Conservation (phyloP, 306 rosid genomes). For the Begonia peltatifolia region DNA sequence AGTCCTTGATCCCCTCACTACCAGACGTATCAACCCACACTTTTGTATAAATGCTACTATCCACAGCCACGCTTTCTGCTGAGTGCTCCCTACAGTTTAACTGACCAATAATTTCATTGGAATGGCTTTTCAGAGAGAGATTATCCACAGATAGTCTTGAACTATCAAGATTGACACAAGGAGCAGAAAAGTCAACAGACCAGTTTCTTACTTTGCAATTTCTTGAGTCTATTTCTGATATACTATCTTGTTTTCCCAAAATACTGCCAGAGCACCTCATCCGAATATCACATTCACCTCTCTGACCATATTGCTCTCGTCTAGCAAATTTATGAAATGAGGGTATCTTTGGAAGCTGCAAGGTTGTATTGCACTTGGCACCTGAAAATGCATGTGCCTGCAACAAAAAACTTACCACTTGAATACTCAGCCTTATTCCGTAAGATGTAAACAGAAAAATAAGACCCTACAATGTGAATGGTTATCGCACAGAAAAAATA, state of each 20-base stretch:
- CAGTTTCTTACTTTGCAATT: conserved; percentile 93
- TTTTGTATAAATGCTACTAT: conserved; percentile 80
- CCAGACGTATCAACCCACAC: conserved; percentile 97
- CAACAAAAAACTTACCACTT: conserved; percentile 17
- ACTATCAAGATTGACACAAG: conserved; percentile 71
- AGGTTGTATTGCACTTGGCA: conserved; percentile 47
- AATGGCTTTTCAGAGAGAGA: conserved; percentile 85
- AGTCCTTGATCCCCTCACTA: conserved; percentile 70
- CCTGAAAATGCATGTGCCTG: conserved; percentile 97
- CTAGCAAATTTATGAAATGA: conserved; percentile 93
- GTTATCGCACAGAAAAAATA: too few relatives aligned
- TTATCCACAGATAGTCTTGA: conserved; percentile 67
- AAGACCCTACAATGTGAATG: too few relatives aligned
- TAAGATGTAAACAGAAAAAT: too few relatives aligned
- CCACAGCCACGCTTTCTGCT: conserved; percentile 87
- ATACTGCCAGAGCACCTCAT: conserved; percentile 79
- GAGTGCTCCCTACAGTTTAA: conserved; percentile 86
- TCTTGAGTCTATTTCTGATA: conserved; percentile 94
- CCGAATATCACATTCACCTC: conserved; percentile 66
- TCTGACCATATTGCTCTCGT: conserved; percentile 55
- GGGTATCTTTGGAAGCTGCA: conserved; percentile 96
- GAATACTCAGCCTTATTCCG: not conserved
- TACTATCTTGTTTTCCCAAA: conserved; percentile 84
- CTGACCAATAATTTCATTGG: conserved; percentile 79
- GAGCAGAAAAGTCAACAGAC: conserved; percentile 93